These are phyloP conservation scores for Chaetoceros tenuissimus DNA, from an alignment of 108 stramenopile species.

Conservation along the genomic window DNA sequence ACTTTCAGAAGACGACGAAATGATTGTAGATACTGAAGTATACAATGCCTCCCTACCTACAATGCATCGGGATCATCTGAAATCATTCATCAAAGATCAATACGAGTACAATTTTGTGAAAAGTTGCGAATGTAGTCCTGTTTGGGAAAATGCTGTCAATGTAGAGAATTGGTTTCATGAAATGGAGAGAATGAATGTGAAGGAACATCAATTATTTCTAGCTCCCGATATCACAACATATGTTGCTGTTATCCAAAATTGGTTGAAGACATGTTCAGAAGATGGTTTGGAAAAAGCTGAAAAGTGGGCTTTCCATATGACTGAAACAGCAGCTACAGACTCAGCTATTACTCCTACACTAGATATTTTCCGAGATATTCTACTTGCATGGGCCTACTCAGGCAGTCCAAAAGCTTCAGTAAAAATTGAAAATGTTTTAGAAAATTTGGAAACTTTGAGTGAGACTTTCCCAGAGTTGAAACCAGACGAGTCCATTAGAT, in stretches of 20 bases:
- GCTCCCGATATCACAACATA: not conserved
- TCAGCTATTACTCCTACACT: not conserved
- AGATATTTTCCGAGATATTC: not conserved
- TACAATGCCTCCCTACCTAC: not conserved
- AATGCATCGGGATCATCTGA: not conserved
- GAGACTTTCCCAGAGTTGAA: not conserved
- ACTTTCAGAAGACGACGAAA: not conserved
- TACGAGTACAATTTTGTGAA: not conserved
- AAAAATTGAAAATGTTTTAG: slow-evolving; percentile 50
- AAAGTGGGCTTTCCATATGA: not conserved
- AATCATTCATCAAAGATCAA: not conserved
- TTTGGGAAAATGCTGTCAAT: not conserved
- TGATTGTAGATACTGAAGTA: not conserved
- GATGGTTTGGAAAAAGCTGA: not conserved
- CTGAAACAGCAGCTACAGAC: not conserved
- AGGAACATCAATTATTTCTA: not conserved
- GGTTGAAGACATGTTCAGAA: not conserved
- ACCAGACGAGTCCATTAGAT: not conserved
- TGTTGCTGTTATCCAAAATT: not conserved
- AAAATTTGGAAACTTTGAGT: slow-evolving; percentile 9
- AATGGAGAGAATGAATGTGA: not conserved
- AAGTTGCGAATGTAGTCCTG: too few species aligned
- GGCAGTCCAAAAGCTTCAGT: slow-evolving; percentile 15
- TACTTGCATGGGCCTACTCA: not conserved
- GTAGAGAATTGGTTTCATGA: not conserved